Conservation (phyloP, 805 yeast species). For the Candida patagonica region DNA sequence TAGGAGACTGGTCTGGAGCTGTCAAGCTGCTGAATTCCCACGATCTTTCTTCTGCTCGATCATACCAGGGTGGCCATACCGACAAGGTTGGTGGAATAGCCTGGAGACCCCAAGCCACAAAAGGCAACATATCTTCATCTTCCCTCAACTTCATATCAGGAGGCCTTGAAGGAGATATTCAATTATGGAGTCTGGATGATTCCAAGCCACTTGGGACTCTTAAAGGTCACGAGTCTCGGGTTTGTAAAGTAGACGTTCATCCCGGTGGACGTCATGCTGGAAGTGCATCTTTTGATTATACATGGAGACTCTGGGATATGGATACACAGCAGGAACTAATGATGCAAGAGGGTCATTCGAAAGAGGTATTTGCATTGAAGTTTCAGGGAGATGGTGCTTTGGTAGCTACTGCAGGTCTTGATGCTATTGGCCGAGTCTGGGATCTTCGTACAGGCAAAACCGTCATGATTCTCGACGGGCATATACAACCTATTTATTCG, state of each 20-base stretch:
- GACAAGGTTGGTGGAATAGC: constrained; percentile 67
- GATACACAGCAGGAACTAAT: constrained; percentile 40
- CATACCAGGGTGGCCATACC: constrained; percentile 36
- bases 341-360: constrained; percentile 80
- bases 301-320: constrained; percentile 87
- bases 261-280: constrained; percentile 51
- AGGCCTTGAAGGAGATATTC: constrained; percentile 38
- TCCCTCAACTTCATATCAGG: constrained; percentile 31
- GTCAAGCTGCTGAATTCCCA: constrained; percentile 40
- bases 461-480: constrained; percentile 52
- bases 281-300: constrained; percentile 70
- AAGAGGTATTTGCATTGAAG: constrained; percentile 52
- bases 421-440: constrained; percentile 69
- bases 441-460: constrained; percentile 73
- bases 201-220: constrained; percentile 20
- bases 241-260: constrained; percentile 54
- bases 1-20: constrained; percentile 82
- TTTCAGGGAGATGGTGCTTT: constrained; percentile 72
- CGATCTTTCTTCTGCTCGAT: constrained; percentile 27
- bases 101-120: constrained; percentile 40
- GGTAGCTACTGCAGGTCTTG: constrained; percentile 68
- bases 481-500: constrained; percentile 60
- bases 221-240: constrained; percentile 45
- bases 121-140: constrained; percentile 13
- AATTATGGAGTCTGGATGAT: constrained; percentile 28